phyloP scores from a whole-genome alignment of 2,329 filamentous ascomycete genomes.

The Diplocarpon rosae region DNA sequence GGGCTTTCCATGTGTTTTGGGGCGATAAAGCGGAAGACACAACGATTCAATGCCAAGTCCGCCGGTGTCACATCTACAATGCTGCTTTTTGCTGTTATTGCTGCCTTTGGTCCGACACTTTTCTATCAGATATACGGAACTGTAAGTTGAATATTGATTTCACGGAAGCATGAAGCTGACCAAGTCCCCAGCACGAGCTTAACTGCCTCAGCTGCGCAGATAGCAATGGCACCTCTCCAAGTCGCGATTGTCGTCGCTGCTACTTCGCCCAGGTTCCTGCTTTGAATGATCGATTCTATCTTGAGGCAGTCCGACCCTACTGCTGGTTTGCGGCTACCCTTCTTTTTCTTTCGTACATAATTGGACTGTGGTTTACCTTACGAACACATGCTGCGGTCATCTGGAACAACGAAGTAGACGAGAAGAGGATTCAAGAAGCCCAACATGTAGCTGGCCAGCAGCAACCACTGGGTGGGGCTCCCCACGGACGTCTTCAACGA shows the following conservation, averaged over 20 bases:
- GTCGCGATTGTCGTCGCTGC: conserved; percentile 77
- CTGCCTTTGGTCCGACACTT: conserved; percentile 85
- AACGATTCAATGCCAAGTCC: conserved; percentile 93
- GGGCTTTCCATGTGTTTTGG: conserved; percentile 98
- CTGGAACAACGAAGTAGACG: conserved; percentile 77
- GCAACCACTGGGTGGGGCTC: conserved; percentile 13
- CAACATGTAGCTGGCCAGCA: conserved; percentile 25
- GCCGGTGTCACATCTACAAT: conserved; percentile 96
- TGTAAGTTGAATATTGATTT: conserved; percentile 33
- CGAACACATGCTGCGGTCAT: conserved; percentile 94
- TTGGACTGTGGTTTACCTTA: conserved; percentile 90
- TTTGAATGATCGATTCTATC: conserved; percentile 77
- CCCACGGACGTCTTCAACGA: conserved; percentile 19
- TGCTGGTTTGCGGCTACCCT: conserved; percentile 79
- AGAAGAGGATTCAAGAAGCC: conserved; percentile 56
- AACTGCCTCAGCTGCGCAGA: conserved; percentile 63
- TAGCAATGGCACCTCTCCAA: conserved; percentile 28
- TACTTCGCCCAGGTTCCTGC: conserved; percentile 86
- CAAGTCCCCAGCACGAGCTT: conserved; percentile 61
- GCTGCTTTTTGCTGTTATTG: conserved; percentile 91
- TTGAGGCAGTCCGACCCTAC: conserved; percentile 84
- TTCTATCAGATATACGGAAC: conserved; percentile 99
- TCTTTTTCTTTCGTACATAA: conserved; percentile 85
- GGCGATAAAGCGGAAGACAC: conserved; percentile 93
- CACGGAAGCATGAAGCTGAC: conserved; percentile 27